phyloP scores from a whole-genome alignment of 2,329 filamentous ascomycete genomes.

The Venturia oleaginea region DNA sequence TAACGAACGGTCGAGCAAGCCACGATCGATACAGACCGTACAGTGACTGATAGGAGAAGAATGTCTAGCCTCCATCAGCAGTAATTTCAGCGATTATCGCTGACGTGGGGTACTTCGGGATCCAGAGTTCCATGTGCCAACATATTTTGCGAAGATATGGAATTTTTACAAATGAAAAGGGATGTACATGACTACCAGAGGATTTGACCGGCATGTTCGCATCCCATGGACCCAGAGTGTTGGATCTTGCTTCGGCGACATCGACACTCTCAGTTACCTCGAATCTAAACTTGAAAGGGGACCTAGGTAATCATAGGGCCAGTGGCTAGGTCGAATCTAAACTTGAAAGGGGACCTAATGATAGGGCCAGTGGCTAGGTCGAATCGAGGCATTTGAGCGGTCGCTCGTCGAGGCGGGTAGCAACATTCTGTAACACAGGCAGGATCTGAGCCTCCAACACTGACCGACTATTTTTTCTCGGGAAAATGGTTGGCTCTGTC shows the following conservation, averaged over 20 bases:
- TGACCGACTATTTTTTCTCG: conserved; percentile 2
- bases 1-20: conserved; percentile 5
- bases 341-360: conserved; percentile 4
- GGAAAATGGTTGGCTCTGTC: not conserved
- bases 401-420: not conserved
- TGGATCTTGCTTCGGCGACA: conserved; percentile 4
- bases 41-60: not conserved
- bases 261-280: conserved; percentile 4
- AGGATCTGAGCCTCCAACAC: conserved; percentile 8
- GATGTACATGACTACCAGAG: not conserved
- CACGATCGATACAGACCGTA: conserved; percentile 1
- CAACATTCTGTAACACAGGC: conserved; percentile 3
- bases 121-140: not conserved
- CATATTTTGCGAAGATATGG: not conserved
- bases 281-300: conserved; percentile 7
- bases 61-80: not conserved
- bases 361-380: not conserved
- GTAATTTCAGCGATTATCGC: conserved; percentile 1
- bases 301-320: conserved; percentile 5
- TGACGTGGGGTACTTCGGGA: conserved; percentile 1
- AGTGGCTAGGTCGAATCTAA: conserved; percentile 5
- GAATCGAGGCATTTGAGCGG: not conserved
- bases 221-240: not conserved
- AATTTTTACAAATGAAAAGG: not conserved
- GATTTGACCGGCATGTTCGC: conserved; percentile 6